Base-by-base conservation (phyloP, 371 early-diverging fungal genomes). In the Rhizopus sp. region DNA sequence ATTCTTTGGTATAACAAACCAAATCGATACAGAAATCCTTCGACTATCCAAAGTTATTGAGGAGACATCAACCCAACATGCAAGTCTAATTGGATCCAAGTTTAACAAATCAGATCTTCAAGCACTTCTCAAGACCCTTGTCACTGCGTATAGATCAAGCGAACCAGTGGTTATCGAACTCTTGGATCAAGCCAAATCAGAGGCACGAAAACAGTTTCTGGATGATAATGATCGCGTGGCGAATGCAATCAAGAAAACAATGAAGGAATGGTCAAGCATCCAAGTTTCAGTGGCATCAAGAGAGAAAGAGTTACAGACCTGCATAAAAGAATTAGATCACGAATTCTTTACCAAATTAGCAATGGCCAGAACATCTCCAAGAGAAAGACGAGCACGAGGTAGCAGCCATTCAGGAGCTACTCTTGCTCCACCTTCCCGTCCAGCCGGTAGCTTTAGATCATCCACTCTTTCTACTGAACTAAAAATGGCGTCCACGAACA, bases 101-200 rank as follows among this genome's bases (percentile, higher is more conserved):
- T 66, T 80, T 41, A 72, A 62, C 30, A 80, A 77, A 17, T 57
- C 78, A 50, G 83, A 83, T 42, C 64, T 86, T 6, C 80, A 83
- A 33, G 46, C 61, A 0, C 42, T 81, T 41, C 68, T 72, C 8
- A 75, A 77, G 15, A 72, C 70, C 5, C 62, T 83, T 35, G 67
- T 67, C 5, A 46, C 54, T 2, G 52, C 61, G 3, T 73, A 72
- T 50, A 77, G 68, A 29, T 50, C 57, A 4, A 63, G 50, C 13
- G 77, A 71, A n/a, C 62, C 72, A 4, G 50, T 39, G 10, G 61
- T 77, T 9, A 39, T 49, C 7, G 60, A 63, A 4, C 51, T 73
- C 0, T 37, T 73, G 6, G 54, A 55, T 3, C 61, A 62, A 13
- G 77, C 72, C 9, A 70, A 70, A 45, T 54, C 56, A 4, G 77